Percentiles rank a stretch among this genome's conserved stretches.
These are phyloP conservation scores for Drechslerella dactyloides DNA, from an alignment of 2,329 filamentous ascomycete genomes.

Conservation along the genomic window DNA sequence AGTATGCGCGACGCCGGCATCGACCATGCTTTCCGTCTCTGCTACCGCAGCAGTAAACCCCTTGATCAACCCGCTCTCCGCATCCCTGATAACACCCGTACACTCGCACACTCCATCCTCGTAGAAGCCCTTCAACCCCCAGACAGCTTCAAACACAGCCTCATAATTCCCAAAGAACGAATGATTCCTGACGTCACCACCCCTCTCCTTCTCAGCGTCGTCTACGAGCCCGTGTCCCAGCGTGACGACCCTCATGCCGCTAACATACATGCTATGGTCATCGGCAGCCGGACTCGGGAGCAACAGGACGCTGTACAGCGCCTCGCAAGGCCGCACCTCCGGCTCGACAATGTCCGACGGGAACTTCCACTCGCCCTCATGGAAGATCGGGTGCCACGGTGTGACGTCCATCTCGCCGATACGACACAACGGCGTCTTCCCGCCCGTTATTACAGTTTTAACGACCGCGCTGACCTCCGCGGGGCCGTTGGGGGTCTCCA, in stretches of 20 bases:
- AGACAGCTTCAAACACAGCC: slow-evolving; percentile 59
- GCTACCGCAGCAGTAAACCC: slow-evolving; percentile 23
- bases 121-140: slow-evolving; percentile 56
- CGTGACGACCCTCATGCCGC: slow-evolving; percentile 63
- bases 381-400: slow-evolving; percentile 66
- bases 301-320: slow-evolving; percentile 66
- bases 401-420: slow-evolving; percentile 64
- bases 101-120: slow-evolving; percentile 61
- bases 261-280: slow-evolving; percentile 63
- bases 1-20: slow-evolving; percentile 21
- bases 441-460: slow-evolving; percentile 60
- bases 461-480: slow-evolving; percentile 64
- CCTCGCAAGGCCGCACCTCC: slow-evolving; percentile 60
- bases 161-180: slow-evolving; percentile 65
- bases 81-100: slow-evolving; percentile 59
- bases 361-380: slow-evolving; percentile 61
- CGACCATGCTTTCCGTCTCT: slow-evolving; percentile 23
- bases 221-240: slow-evolving; percentile 65
- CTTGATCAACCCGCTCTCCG: slow-evolving; percentile 58
- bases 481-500: slow-evolving; percentile 63
- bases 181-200: slow-evolving; percentile 62
- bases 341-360: slow-evolving; percentile 58
- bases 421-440: slow-evolving; percentile 59
- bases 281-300: slow-evolving; percentile 60
- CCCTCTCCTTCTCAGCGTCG: slow-evolving; percentile 11